Percentiles rank a stretch among this genome's conserved stretches.
These are phyloP conservation scores for Nicotiana otophora DNA, from an alignment of 257 asterid genomes.

Conservation along the genomic window DNA sequence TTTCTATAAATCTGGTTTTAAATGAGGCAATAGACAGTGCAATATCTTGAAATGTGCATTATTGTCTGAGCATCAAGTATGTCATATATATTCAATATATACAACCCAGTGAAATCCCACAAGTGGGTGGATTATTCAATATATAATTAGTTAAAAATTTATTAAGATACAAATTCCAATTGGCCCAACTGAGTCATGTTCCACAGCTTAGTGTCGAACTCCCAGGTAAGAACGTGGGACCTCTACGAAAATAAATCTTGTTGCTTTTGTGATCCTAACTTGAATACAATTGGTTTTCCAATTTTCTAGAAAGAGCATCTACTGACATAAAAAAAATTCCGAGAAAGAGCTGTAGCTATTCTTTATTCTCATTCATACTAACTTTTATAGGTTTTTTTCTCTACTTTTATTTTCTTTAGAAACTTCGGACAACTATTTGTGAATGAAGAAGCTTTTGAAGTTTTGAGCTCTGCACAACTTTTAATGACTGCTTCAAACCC, in stretches of 20 bases:
- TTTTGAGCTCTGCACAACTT: background rate
- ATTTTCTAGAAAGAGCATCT: background rate
- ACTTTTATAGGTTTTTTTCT: background rate
- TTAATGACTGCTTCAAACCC: background rate
- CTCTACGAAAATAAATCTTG: background rate
- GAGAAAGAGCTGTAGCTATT: background rate
- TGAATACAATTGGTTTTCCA: background rate
- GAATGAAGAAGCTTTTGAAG: background rate
- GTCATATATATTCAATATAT: background rate
- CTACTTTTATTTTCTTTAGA: background rate
- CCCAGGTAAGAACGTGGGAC: background rate
- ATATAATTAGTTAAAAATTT: too few species aligned
- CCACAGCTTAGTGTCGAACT: background rate
- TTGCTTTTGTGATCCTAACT: background rate
- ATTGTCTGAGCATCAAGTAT: background rate
- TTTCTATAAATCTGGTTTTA: background rate
- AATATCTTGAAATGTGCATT: background rate
- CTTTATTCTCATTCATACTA: background rate
- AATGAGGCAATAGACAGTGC: conserved; percentile 1
- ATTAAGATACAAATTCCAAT: background rate
- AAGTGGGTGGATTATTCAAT: too few species aligned
- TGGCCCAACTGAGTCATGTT: too few species aligned
- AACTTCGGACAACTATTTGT: background rate
- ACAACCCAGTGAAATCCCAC: too few species aligned
- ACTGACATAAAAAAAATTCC: too few species aligned